These are phyloP conservation scores for Amanita pallidorosea DNA, from an alignment of 768 basidiomycete genomes.

Conservation along the genomic window DNA sequence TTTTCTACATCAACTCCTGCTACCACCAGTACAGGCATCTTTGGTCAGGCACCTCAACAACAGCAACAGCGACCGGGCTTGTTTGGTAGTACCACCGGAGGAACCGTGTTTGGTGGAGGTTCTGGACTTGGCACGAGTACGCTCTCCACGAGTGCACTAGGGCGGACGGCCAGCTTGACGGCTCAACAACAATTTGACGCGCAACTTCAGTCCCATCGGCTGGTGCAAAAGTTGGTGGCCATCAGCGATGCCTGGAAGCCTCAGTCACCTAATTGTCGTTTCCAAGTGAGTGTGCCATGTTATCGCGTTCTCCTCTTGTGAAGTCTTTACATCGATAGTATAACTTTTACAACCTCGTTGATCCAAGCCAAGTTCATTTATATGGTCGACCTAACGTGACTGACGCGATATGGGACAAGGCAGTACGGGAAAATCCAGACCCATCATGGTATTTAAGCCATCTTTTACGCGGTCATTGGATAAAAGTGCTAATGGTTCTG, in stretches of 20 bases:
- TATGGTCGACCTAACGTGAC: conserved; percentile 72
- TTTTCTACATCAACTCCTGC: conserved; percentile 15
- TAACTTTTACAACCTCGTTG: conserved; percentile 78
- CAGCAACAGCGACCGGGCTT: conserved; percentile 18
- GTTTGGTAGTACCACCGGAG: conserved; percentile 20
- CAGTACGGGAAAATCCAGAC: conserved; percentile 74
- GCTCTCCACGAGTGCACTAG: conserved; percentile 19
- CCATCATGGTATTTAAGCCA: conserved; percentile 46
- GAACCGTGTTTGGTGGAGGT: conserved; percentile 15
- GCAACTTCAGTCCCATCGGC: conserved; percentile 41
- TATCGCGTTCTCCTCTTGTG: neutral
- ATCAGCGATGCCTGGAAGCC: conserved; percentile 68
- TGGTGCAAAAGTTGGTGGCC: conserved; percentile 50
- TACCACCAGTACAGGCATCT: conserved; percentile 13
- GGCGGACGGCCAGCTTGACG: conserved; percentile 23
- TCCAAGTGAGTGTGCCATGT: conserved; percentile 46
- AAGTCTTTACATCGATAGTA: conserved; percentile 32
- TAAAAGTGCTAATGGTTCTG: neutral
- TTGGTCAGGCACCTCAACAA: conserved; percentile 17
- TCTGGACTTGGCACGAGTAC: conserved; percentile 15
- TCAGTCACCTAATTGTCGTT: conserved; percentile 56
- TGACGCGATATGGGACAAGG: conserved; percentile 69
- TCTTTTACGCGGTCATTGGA: neutral
- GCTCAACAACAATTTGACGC: conserved; percentile 46
- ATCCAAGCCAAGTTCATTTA: conserved; percentile 49